These are phyloP conservation scores for Nepenthes gracilis DNA, from an alignment of 148 eudicot genomes.

Conservation along the genomic window DNA sequence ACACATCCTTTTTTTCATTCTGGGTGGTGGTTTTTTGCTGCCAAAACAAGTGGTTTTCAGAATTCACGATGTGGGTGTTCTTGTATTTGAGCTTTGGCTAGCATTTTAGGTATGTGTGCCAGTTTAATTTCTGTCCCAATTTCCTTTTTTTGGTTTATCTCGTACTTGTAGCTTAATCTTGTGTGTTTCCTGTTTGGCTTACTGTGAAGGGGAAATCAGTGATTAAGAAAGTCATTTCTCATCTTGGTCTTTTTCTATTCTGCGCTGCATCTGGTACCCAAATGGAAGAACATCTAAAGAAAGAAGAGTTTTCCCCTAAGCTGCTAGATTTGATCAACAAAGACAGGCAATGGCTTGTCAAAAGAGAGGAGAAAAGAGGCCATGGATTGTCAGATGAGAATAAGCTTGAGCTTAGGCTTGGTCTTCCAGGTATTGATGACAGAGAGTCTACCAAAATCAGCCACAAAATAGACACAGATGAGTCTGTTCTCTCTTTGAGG, in stretches of 20 bases:
- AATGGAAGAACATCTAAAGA: too few species aligned
- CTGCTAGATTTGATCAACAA: constrained; percentile 51
- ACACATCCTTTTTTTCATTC: constrained; percentile 1
- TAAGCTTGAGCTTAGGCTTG: constrained; percentile 71
- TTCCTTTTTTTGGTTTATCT: not conserved
- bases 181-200: constrained; percentile 1
- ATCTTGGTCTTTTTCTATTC: constrained; percentile 9
- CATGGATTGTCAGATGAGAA: constrained; percentile 37
- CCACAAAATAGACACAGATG: constrained; percentile 12
- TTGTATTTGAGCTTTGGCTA: constrained; percentile 8
- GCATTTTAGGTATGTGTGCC: constrained; percentile 11
- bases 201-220: not conserved
- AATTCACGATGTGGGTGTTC: constrained; percentile 27
- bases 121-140: not conserved
- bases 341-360: constrained; percentile 17
- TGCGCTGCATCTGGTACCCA: not conserved
- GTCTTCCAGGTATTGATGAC: constrained; percentile 53
- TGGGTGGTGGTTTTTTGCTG: constrained; percentile 9
- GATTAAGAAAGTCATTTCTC: not conserved
- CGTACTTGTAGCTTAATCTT: not conserved
- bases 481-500: constrained; percentile 24
- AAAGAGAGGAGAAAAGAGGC: constrained; percentile 10
- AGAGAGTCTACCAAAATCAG: constrained; percentile 17
- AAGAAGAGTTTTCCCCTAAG: constrained; percentile 12
- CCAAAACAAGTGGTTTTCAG: constrained; percentile 9